These are phyloP conservation scores for Gonapodya prolifera DNA, from an alignment of 192 early-diverging fungal genomes.

Conservation along the genomic window DNA sequence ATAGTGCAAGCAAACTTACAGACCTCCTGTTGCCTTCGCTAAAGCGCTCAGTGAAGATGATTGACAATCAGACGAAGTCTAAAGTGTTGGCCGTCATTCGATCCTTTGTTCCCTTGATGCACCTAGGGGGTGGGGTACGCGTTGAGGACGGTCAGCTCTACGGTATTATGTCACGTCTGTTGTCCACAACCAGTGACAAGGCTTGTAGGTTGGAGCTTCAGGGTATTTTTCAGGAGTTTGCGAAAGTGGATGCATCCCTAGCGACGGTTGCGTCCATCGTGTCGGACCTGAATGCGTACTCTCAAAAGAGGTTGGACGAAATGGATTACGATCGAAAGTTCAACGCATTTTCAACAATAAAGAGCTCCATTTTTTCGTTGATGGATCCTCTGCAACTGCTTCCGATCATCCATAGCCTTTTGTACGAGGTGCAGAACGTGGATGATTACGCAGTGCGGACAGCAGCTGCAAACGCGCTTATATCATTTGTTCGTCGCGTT, in stretches of 20 bases:
- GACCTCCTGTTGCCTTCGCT: conserved; percentile 74
- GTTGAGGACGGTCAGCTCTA: conserved; percentile 47
- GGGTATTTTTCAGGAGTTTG: conserved; percentile 48
- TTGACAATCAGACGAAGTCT: conserved; percentile 69
- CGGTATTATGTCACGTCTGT: conserved; percentile 49
- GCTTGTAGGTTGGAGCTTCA: conserved; percentile 52
- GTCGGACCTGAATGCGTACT: conserved; percentile 68
- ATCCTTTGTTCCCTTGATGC: conserved; percentile 68
- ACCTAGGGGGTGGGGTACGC: conserved; percentile 21
- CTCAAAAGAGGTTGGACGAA: conserved; percentile 59
- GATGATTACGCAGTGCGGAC: conserved; percentile 82
- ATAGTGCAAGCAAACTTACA: conserved; percentile 53
- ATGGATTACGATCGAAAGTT: conserved; percentile 78
- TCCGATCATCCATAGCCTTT: conserved; percentile 78
- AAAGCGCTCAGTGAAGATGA: conserved; percentile 47
- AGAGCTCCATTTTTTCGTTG: background rate
- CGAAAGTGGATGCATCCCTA: conserved; percentile 39
- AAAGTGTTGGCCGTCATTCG: conserved; percentile 71
- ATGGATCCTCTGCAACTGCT: conserved; percentile 55
- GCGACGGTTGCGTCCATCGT: conserved; percentile 37
- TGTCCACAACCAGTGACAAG: conserved; percentile 48
- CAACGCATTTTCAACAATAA: conserved; percentile 38
- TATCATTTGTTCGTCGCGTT: conserved; percentile 28
- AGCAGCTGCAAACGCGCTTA: conserved; percentile 62
- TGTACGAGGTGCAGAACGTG: conserved; percentile 65